Base-by-base conservation (phyloP, 345 rosid species). In the Nephelium lappaceum region DNA sequence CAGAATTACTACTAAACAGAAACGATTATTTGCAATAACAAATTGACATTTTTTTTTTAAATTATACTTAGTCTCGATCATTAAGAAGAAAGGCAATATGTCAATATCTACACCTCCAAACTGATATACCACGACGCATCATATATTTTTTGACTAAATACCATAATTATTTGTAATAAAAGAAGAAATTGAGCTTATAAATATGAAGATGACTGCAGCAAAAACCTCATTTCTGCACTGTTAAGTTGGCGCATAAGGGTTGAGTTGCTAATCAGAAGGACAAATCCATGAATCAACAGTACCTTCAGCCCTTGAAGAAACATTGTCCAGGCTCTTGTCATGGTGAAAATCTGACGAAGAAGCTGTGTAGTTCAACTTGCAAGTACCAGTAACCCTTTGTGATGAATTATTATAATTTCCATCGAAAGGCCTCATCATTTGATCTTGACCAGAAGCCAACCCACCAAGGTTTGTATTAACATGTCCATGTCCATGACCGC, bases 251-350 rank as follows among this genome's bases (percentile, higher is more conserved):
- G 19, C 36, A 67, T 25, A 42, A 49, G 3, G 16, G 1, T 69
- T 65, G 39, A 49, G 15, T 14, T 31, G 4, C 75, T 85, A 90
- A 70, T 90, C 91, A 55, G 91, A 80, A 71, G 90, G 95, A 84
- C 86, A 88, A 81, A 86, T 88, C 97, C 98, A 94, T 1, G 93
- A 84, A 84, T 92, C 97, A 68, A 90, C 88, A 5, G 89, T 79
- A 76, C 85, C 90, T 82, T 85, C 83, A 64, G 76, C 80, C 27
- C 83, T 84, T 25, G 88, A 78, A 70, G 89, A 81, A 77, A 83
- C 85, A 76, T 83, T 89, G 75, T 83, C 95, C 76, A 85, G 83
- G 57, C 78, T 74, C 74, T 88, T 86, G 6, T 86, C 92, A 75
- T 80, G 84, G 73, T 84, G 91, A 78, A 88, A 88, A 77, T 87